Evolutionary conservation across 768 basidiomycete species (phyloP), one percentile per base, ranked within the genome.

Genomic region (Pisolithus albus): DNA sequence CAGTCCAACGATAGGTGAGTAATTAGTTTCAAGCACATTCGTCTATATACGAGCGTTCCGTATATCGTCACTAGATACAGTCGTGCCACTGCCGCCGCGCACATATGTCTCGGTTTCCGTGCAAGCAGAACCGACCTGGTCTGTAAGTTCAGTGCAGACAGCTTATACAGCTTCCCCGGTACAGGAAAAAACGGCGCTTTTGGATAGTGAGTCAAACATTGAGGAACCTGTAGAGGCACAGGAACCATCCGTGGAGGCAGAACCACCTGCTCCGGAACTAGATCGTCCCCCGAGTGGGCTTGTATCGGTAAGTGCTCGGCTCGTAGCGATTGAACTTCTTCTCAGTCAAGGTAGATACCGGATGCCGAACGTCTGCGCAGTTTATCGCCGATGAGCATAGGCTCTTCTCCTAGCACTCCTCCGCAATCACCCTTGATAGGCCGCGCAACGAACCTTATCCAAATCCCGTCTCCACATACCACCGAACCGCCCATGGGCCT

Each of bases 361-460:
- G 48, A 47, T 45, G 57, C 58, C 39, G 66, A 64, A 48, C 65
- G 51, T 47, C 72, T 75, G 16, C 68, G 78, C 51, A 83, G 77
- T 64, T 67, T 80, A 43, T 80, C 80, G 45, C 81, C 80, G 1
- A 82, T 82, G 80, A 83, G 83, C 50, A 70, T 83, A 40, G 80
- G 77, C 56, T 80, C 80, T 7, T 62, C 73, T 7, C 56, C 68
- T 16, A 73, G 69, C 53, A 72, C 72, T 9, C 71, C 73, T 34
- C 54, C 65, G 41, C 65, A 57, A 30, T 56, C 64, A 4, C 64
- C 59, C 5, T 34, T 52, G 28, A 47, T 6, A n/a, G 38, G 49
- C 1, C 54, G 15, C 38, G 46, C 34, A 28, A 43, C 56, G 19
- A 45, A 48, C 13, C 46, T 52, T 40, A 34, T 48, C 30, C 48